phyloP scores from a whole-genome alignment of 208 protist genomes.

The Trypanosoma boissoni region DNA sequence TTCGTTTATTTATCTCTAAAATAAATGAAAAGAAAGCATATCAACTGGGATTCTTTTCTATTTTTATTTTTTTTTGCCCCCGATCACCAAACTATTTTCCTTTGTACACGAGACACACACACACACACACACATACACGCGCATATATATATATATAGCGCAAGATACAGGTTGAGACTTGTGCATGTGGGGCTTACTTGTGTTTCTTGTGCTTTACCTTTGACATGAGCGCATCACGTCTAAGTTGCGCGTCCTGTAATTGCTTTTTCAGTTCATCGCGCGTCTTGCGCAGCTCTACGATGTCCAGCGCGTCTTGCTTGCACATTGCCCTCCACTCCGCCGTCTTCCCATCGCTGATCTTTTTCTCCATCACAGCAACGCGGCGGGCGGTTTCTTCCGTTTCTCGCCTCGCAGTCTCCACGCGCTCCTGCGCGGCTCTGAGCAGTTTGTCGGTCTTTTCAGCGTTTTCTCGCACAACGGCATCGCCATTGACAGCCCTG shows the following conservation, averaged over 20 bases:
- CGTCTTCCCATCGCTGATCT: slow-evolving; percentile 36
- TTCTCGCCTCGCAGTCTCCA: slow-evolving; percentile 5
- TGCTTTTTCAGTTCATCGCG: slow-evolving; percentile 21
- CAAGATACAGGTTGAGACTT: background rate
- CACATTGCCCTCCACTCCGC: slow-evolving; percentile 23
- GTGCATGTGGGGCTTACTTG: slow-evolving; percentile 25
- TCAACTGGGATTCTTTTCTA: too few relatives aligned
- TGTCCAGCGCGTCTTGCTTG: background rate
- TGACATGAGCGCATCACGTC: slow-evolving; percentile 37
- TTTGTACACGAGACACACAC: background rate
- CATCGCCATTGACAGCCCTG: slow-evolving; percentile 30
- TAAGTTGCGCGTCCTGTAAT: slow-evolving; percentile 30
- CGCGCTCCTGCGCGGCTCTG: slow-evolving; percentile 17
- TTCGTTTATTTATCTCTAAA: too few relatives aligned
- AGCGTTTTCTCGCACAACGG: slow-evolving; percentile 25
- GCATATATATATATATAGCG: slow-evolving; percentile 3
- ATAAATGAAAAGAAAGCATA: background rate
- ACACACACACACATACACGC: slow-evolving; percentile 2
- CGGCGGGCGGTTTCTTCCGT: slow-evolving; percentile 8
- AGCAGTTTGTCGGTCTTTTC: slow-evolving; percentile 15
- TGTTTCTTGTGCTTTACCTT: slow-evolving; percentile 29
- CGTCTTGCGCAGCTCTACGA: slow-evolving; percentile 8
- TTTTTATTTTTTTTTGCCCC: slow-evolving; percentile 4
- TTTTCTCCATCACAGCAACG: slow-evolving; percentile 39
- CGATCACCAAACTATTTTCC: too few relatives aligned